Percentiles rank a stretch among this genome's conserved stretches.
These are phyloP conservation scores for Schizosaccharomyces octosporus DNA, from an alignment of 805 yeast genomes.

Conservation along the genomic window DNA sequence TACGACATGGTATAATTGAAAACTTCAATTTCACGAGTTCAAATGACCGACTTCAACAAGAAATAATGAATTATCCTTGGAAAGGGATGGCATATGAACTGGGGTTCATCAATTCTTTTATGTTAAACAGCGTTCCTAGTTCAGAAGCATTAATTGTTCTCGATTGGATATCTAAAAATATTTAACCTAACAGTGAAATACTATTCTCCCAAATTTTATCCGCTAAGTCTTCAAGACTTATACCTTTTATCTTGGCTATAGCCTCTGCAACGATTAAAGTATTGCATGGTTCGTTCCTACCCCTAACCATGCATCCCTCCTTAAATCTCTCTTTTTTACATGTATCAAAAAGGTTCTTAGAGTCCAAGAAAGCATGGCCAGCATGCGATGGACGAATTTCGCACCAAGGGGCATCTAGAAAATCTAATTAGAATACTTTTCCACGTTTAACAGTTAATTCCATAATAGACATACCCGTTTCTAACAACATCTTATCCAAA, in stretches of 20 bases:
- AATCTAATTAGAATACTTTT: not conserved
- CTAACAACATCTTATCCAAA: constrained; percentile 43
- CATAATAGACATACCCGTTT: constrained; percentile 12
- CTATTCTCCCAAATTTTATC: constrained; percentile 30
- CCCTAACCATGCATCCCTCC: constrained; percentile 30
- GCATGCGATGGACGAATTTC: constrained; percentile 70
- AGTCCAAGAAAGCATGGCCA: constrained; percentile 27
- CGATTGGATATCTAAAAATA: not conserved
- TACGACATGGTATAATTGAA: not conserved
- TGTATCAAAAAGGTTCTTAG: not conserved
- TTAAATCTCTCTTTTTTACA: constrained; percentile 34
- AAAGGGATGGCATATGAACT: not conserved
- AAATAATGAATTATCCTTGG: not conserved
- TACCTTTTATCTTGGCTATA: constrained; percentile 25
- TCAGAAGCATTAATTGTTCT: not conserved
- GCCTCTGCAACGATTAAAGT: constrained; percentile 60
- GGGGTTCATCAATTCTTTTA: not conserved
- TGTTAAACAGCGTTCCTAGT: not conserved
- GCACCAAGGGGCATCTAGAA: constrained; percentile 86
- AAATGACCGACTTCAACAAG: not conserved
- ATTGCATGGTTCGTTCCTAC: constrained; percentile 80
- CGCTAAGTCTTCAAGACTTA: constrained; percentile 21
- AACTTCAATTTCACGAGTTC: not conserved
- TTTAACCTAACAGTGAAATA: constrained; percentile 18
- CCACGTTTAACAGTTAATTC: not conserved